Percentiles rank a stretch among this genome's conserved stretches.
These are phyloP conservation scores for Diutina rugosa DNA, from an alignment of 1,139 yeast species.

Conservation along the genomic window DNA sequence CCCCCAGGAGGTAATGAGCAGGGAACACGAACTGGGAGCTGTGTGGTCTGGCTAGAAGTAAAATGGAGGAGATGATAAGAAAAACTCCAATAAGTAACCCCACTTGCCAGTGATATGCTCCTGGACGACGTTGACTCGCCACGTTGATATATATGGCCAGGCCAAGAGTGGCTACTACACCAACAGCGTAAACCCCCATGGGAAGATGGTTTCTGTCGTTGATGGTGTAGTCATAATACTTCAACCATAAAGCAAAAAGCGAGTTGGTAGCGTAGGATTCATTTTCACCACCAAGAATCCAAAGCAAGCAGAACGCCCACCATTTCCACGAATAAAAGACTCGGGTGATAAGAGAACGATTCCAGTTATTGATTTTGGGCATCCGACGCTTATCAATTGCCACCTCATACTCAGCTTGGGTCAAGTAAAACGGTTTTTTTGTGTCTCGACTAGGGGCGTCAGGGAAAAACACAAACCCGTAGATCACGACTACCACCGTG, in stretches of 20 bases:
- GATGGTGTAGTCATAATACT: constrained; percentile 28
- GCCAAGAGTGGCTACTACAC: constrained; percentile 31
- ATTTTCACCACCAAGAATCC: constrained; percentile 51
- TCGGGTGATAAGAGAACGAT: constrained; percentile 31
- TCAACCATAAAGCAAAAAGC: constrained; percentile 39
- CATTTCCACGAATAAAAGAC: constrained; percentile 46
- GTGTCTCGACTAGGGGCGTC: constrained; percentile 3
- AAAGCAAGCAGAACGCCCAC: constrained; percentile 40
- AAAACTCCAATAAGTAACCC: constrained; percentile 27
- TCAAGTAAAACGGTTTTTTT: constrained; percentile 14
- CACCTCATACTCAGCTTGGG: constrained; percentile 20
- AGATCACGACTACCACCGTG: background rate
- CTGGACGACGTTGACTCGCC: constrained; percentile 24
- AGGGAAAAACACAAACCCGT: constrained; percentile 1
- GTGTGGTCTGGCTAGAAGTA: constrained; percentile 22
- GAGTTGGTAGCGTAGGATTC: constrained; percentile 41
- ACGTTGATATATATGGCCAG: constrained; percentile 36
- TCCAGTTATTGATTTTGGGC: constrained; percentile 20
- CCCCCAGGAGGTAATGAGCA: constrained; percentile 43
- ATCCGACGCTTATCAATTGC: constrained; percentile 26
- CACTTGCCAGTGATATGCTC: constrained; percentile 30
- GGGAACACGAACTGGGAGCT: constrained; percentile 26
- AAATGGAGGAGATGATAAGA: constrained; percentile 31
- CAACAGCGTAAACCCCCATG: constrained; percentile 44
- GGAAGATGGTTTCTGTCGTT: constrained; percentile 40